phyloP scores from a whole-genome alignment of 169 alveolate species.

The Plasmodium fragile region DNA sequence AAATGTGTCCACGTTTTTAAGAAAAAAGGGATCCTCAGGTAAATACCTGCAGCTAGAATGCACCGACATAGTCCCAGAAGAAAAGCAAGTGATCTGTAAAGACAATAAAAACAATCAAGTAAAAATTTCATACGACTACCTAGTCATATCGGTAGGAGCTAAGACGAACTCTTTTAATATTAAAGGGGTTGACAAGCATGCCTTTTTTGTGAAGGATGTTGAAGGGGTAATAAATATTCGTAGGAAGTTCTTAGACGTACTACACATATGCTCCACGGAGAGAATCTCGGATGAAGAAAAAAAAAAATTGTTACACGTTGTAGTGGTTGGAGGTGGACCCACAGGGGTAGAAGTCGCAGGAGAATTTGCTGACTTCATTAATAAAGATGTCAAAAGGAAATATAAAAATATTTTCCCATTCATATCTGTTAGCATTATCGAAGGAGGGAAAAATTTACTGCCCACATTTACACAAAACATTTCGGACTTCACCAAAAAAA shows the following conservation, averaged over 20 bases:
- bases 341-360: conserved; percentile 87
- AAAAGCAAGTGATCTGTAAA: conserved; percentile 20
- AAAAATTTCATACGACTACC: conserved; percentile 78
- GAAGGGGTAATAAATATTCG: conserved; percentile 81
- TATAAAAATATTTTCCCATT: conserved; percentile 70
- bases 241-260: conserved; percentile 70
- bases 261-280: conserved; percentile 76
- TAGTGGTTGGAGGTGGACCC: conserved; percentile 88
- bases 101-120: conserved; percentile 34
- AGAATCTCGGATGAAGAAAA: conserved; percentile 58
- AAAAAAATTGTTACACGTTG: conserved; percentile 76
- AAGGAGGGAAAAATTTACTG: conserved; percentile 82
- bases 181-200: conserved; percentile 84
- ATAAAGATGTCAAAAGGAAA: conserved; percentile 59
- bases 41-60: conserved; percentile 74
- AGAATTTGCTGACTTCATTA: conserved; percentile 81
- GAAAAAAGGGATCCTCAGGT: conserved; percentile 32
- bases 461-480: conserved; percentile 79
- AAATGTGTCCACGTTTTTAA: conserved; percentile 73
- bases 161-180: conserved; percentile 83
- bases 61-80: conserved; percentile 50
- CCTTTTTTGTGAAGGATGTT: conserved; percentile 83
- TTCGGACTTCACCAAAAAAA: conserved; percentile 76
- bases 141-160: conserved; percentile 85
- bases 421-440: conserved; percentile 81